phyloP scores from a whole-genome alignment of 2,329 filamentous ascomycete species.

The Geoglossum cookeanum region DNA sequence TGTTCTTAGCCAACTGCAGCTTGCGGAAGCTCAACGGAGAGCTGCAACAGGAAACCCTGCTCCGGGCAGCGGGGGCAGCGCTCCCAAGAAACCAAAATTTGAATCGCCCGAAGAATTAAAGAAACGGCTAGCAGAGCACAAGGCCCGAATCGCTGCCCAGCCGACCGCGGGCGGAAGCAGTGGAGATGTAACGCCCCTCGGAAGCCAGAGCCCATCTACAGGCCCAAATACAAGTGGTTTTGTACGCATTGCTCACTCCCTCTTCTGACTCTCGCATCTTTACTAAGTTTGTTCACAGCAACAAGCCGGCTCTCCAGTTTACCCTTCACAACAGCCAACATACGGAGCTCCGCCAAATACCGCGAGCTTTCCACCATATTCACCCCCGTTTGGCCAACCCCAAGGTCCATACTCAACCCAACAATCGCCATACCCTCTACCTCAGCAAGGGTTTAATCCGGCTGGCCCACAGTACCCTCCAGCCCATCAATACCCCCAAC shows the following conservation, averaged over 20 bases:
- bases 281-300: not conserved
- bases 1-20: conserved; percentile 70
- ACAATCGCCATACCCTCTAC: not conserved
- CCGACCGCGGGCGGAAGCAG: conserved; percentile 34
- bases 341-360: not conserved
- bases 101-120: conserved; percentile 64
- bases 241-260: conserved; percentile 29
- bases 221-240: conserved; percentile 20
- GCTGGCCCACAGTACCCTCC: conserved; percentile 16
- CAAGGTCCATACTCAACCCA: conserved; percentile 4
- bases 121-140: conserved; percentile 59
- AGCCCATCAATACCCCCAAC: conserved; percentile 18
- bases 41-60: conserved; percentile 69
- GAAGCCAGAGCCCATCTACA: conserved; percentile 28
- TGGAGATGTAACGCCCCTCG: conserved; percentile 37
- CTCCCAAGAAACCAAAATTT: conserved; percentile 46
- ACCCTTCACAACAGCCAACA: conserved; percentile 5
- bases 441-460: conserved; percentile 6
- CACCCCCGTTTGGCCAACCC: not conserved
- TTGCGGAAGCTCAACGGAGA: conserved; percentile 65
- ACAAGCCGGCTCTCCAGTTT: conserved; percentile 4
- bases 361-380: not conserved
- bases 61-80: conserved; percentile 34
- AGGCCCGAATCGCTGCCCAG: conserved; percentile 45
- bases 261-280: not conserved